Evolutionary conservation across 1,284 basidiomycete species (phyloP), one percentile per base, ranked within the genome.

Genomic region (Cryptococcus sp.): DNA sequence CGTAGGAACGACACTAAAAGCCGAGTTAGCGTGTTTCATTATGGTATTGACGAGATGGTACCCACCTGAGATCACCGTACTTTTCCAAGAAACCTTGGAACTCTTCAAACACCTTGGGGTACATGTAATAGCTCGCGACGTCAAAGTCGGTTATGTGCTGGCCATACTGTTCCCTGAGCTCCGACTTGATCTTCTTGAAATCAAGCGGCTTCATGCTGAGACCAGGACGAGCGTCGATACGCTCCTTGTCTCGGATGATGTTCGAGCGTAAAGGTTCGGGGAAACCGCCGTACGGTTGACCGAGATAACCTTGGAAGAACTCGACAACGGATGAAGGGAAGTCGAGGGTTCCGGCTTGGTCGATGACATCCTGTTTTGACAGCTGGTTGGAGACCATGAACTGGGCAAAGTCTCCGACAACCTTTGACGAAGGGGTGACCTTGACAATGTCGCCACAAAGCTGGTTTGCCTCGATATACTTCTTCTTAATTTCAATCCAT

Each of bases 371-470:
- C 72, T 89, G 81, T 78, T 91, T 91, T 54, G 86, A 84, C 57
- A 98, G 83, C 67, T 87, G 87, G 83, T 99, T 98, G 65, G 92
- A 91, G 40, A 93, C 94, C 93, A 99, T 94, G 88, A 93, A 97
- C 79, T 95, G 92, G 26, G 96, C 96, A 79, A 99, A 95, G 82
- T 99, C 96, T 48, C 96, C 96, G 55, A 99, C 95, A 52, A 97
- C 93, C 83, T 99, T 98, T 59, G 96, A 99, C 20, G 96, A 97
- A 40, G 96, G 96, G 23, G 96, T 99, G 69, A 99, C 95, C 84
- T 99, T 99, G 83, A 99, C 89, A 75, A 99, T 89, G 74, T 98
- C 94, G 52, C 96, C 96, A 77, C 96, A 98, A 85, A 97, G 86
- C 59, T 91, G 85, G 76, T 97, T 97, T 54, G 93, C 93, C 79